Evolutionary conservation across 768 basidiomycete genomes (phyloP).

Genomic region (Gloeostereum incarnatum): DNA sequence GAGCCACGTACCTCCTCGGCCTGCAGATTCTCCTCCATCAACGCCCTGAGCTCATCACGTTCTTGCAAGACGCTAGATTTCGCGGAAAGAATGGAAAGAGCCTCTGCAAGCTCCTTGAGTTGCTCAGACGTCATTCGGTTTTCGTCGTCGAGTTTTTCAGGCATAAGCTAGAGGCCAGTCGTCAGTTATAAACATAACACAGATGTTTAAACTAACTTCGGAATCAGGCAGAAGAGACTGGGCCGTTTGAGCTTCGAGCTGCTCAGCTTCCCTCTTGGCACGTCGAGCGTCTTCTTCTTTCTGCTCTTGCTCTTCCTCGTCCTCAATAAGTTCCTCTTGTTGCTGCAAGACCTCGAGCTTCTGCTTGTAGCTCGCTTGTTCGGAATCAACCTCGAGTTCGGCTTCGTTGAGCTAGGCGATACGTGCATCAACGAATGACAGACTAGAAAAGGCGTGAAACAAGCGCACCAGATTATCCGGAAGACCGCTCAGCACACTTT

Average conservation of each 20-base stretch:
- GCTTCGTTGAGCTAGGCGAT: conserved; percentile 81
- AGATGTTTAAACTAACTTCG: conserved; percentile 43
- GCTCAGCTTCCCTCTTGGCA: conserved; percentile 72
- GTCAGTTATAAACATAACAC: too few species aligned
- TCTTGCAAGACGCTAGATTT: conserved; percentile 95
- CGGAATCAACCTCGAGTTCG: conserved; percentile 91
- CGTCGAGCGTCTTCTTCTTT: conserved; percentile 90
- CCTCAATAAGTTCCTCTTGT: conserved; percentile 98
- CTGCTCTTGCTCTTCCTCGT: conserved; percentile 97
- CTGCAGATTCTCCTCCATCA: conserved; percentile 93
- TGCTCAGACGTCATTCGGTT: conserved; percentile 96
- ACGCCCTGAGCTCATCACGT: conserved; percentile 76
- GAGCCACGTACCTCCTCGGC: conserved; percentile 62
- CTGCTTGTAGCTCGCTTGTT: conserved; percentile 93
- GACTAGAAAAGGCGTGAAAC: background rate
- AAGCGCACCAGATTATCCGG: conserved; percentile 85
- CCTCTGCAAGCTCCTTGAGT: conserved; percentile 87
- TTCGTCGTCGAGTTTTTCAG: conserved; percentile 49
- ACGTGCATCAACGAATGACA: conserved; percentile 4
- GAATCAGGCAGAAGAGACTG: conserved; percentile 82
- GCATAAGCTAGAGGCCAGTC: conserved; percentile 38
- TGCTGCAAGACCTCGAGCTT: conserved; percentile 96
- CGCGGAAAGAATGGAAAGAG: conserved; percentile 82
- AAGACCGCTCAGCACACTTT: conserved; percentile 83
- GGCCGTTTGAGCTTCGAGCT: conserved; percentile 70